Base-by-base conservation (phyloP, 176 grass and related monocot genomes). In the Aegilops tauschii region DNA sequence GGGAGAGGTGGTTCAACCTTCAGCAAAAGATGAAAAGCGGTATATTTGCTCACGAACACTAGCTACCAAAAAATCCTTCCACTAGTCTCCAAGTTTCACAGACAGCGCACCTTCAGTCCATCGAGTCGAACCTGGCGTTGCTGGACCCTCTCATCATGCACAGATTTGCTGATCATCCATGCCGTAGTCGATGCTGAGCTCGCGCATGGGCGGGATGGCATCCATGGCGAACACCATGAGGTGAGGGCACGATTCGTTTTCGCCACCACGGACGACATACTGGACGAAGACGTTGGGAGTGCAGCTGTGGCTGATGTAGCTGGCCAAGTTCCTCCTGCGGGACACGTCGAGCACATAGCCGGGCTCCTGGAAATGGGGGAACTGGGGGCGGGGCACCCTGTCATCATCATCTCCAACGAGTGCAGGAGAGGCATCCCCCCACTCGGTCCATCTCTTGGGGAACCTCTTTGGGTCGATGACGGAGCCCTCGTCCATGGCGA, bases 201-300 rank as follows among this genome's bases (percentile, higher is more conserved):
- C 96, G 30, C 90, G 84, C 87, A 98, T 86, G 7, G 96, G 93
- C 23, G 96, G 96, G 50, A 98, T 98, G 58, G 94, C 92, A 73
- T 98, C 96, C 92, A 94, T 91, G 58, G 96, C 86, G 61, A 96
- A 96, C 70, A 94, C 81, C 96, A 98, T 98, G 32, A 94, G 45
- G 76, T 92, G 91, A 80, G 96, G 93, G 82, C 58, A 93, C 1
- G 77, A 79, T 37, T 82, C 84, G 40, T 94, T 81, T 63, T 95
- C 89, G 17, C 89, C 91, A 54, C 90, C 88, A 73, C 69, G 84
- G 17, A 93, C 16, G 14, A 98, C 87, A 71, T 82, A 88, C 44
- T 98, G 92, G 9, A 91, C 69, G 72, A 98, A 96, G 25, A 96
- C 86, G 78, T 98, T 96, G 1, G 96, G 96, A 4, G 67, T 84